These are phyloP conservation scores for Hyaloperonospora brassicae DNA, from an alignment of 352 stramenopile species.

Conservation along the genomic window DNA sequence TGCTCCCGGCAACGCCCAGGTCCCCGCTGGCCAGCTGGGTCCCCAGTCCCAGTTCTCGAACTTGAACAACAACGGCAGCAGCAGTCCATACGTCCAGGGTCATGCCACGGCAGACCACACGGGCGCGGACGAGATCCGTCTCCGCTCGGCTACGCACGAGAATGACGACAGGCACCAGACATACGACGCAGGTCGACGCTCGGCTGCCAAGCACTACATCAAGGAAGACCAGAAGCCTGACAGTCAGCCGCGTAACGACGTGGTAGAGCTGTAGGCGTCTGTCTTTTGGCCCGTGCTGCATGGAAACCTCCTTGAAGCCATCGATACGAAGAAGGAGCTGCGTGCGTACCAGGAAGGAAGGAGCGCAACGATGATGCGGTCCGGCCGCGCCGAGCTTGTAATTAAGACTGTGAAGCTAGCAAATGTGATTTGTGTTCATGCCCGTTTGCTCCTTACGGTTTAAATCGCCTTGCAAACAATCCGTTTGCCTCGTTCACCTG, in stretches of 20 bases:
- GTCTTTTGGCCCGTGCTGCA: too few relatives aligned
- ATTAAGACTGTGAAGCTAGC: constrained; percentile 18
- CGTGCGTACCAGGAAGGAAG: neutral
- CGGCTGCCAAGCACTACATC: constrained; percentile 48
- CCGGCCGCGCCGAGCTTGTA: constrained; percentile 13
- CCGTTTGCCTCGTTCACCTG: too few relatives aligned
- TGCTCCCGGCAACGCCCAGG: constrained; percentile 15
- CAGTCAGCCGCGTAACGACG: constrained; percentile 45
- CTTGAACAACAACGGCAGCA: constrained; percentile 13
- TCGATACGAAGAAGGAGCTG: too few relatives aligned
- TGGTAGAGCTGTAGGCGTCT: constrained; percentile 42
- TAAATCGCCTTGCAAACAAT: too few relatives aligned
- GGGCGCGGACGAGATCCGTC: constrained; percentile 46
- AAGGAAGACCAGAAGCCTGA: constrained; percentile 33
- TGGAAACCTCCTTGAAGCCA: too few relatives aligned
- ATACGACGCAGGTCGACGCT: constrained; percentile 34
- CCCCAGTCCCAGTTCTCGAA: constrained; percentile 23
- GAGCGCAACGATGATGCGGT: neutral
- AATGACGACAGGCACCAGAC: constrained; percentile 29
- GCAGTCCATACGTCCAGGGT: constrained; percentile 38
- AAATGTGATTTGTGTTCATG: constrained; percentile 10
- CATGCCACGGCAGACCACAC: constrained; percentile 26
- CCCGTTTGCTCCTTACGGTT: too few relatives aligned
- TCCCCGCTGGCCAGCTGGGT: constrained; percentile 13
- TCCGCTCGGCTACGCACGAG: constrained; percentile 47